These are phyloP conservation scores for Pythium chondricola DNA, from an alignment of 352 stramenopile species.

Conservation along the genomic window DNA sequence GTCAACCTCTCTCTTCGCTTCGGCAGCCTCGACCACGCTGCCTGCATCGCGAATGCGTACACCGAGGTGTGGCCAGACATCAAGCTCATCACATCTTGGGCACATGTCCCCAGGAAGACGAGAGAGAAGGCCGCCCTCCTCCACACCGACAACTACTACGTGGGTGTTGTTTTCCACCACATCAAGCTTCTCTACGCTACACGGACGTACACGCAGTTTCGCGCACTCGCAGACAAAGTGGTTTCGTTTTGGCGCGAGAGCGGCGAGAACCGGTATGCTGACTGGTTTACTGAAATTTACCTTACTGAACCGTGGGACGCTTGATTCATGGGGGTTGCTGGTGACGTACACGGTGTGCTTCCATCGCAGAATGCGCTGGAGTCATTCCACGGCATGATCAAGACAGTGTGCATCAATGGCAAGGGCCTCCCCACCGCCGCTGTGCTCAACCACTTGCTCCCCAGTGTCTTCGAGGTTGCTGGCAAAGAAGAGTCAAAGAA, in stretches of 20 bases:
- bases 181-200: not conserved
- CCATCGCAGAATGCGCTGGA: constrained; percentile 12
- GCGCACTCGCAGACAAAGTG: not conserved
- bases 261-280: not conserved
- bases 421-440: too few relatives aligned
- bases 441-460: too few relatives aligned
- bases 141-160: not conserved
- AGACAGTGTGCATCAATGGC: too few relatives aligned
- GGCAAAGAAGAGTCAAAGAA: too few relatives aligned
- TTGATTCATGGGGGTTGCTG: not conserved
- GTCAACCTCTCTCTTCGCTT: constrained; percentile 9
- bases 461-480: too few relatives aligned
- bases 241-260: not conserved
- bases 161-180: not conserved
- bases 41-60: constrained; percentile 18
- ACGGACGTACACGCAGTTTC: not conserved
- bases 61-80: constrained; percentile 9
- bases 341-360: constrained; percentile 3
- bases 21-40: constrained; percentile 12
- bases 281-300: not conserved
- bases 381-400: constrained; percentile 10
- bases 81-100: constrained; percentile 11
- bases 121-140: not conserved
- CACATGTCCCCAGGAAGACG: not conserved
- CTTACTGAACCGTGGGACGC: not conserved